Base-by-base conservation (phyloP, 495 filamentous ascomycete genomes). In the Chaetomidium leptoderma region DNA sequence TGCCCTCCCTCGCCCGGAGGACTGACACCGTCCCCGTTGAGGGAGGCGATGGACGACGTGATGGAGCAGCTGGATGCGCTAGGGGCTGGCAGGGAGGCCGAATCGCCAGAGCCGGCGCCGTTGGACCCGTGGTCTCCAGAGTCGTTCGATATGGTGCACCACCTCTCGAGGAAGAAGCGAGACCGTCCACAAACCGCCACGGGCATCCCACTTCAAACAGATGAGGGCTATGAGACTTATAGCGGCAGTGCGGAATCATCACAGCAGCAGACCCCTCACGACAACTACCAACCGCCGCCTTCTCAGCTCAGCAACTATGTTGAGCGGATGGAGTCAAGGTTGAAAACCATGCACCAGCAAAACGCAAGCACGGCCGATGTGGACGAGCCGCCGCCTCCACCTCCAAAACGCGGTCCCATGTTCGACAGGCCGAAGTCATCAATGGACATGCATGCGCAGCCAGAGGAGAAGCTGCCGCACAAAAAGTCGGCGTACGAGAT, bases 31-130 rank as follows among this genome's bases (percentile, higher is more conserved):
- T 96, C 93, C 11, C 95, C 93, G 0, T 71, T 99, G 2, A 77
- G 92, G 47, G 88, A 91, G 69, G 93, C 93, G 0, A 97, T 97
- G 92, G 92, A 97, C 66, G 93, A 95, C 74, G 91, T 99, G 13
- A 97, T 97, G 85, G 91, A 91, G 57, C 96, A 93, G 32, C 73
- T 99, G 50, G 83, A 97, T 68, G 90, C 90, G 61, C 90, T 99
- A 84, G 86, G 85, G 17, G 77, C 87, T 62, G 75, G 81, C 29
- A 75, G 76, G 59, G 76, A 79, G 37, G 71, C 70, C 24, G 72
- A 76, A 19, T 74, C 74, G 16, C 36, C 36, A 2, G 36, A 4
- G 19, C 81, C 82, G 16, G 80, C 85, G 57, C 68, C 70, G 29
- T 74, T 85, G 21, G 86, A 90, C 69, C 88, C 91, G 13, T 98